Evolutionary conservation across 768 basidiomycete species (phyloP).

Genomic region (Hebeloma cylindrosporum): DNA sequence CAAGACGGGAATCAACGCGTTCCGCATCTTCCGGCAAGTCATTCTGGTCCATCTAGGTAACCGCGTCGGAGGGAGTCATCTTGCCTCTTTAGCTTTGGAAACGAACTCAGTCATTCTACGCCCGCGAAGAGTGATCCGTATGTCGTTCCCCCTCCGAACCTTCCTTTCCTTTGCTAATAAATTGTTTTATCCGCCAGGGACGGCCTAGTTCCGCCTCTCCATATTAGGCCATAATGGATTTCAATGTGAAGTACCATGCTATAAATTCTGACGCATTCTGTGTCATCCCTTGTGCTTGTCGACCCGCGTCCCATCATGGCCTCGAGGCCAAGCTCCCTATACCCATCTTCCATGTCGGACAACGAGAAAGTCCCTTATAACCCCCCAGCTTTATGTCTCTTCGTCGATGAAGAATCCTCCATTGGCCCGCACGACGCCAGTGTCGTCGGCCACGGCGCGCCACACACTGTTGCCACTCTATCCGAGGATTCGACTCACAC

Average conservation of each 20-base stretch:
- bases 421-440: background rate
- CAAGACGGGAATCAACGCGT: conserved; percentile 9
- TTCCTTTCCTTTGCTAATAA: conserved; percentile 1
- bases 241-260: conserved; percentile 2
- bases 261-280: background rate
- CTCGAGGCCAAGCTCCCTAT: conserved; percentile 1
- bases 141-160: conserved; percentile 21
- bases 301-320: background rate
- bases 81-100: conserved; percentile 5
- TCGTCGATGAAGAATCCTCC: conserved; percentile 17
- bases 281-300: background rate
- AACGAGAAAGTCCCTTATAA: conserved; percentile 16
- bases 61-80: too few relatives aligned
- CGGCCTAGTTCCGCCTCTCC: conserved; percentile 11
- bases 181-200: conserved; percentile 19
- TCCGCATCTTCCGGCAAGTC: conserved; percentile 11
- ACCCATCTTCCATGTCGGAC: conserved; percentile 9
- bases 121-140: conserved; percentile 13
- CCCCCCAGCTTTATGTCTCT: conserved; percentile 15
- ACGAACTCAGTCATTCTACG: conserved; percentile 12
- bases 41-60: background rate
- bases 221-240: conserved; percentile 2
- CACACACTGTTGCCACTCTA: background rate
- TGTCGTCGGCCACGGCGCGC: too few relatives aligned
- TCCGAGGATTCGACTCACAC: background rate